phyloP scores from a whole-genome alignment of 495 filamentous ascomycete species.

The Tirmania nivea region DNA sequence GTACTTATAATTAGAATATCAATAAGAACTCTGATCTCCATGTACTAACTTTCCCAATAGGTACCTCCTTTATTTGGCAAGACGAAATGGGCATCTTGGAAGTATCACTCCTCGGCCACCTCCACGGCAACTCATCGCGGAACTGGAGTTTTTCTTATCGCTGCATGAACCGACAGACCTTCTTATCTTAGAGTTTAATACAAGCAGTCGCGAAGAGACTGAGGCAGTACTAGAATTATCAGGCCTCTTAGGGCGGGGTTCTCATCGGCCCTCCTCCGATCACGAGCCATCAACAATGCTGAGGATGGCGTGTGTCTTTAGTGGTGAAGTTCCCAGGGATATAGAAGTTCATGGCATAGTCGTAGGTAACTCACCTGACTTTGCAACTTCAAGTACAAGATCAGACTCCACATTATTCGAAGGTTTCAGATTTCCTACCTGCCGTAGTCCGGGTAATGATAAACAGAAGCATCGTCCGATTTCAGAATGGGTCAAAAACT shows the following conservation, averaged over 20 bases:
- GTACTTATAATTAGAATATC: not conserved
- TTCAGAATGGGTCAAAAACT: not conserved
- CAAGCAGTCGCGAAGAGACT: not conserved
- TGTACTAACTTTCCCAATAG: no score
- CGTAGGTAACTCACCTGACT: not conserved
- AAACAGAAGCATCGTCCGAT: not conserved
- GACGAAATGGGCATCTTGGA: no score
- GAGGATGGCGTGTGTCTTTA: not conserved
- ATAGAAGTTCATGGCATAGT: not conserved
- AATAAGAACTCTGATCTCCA: no score
- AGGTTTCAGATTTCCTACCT: not conserved
- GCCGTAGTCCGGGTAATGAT: not conserved
- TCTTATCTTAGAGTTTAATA: not conserved
- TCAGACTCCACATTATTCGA: not conserved
- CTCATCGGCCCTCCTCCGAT: not conserved
- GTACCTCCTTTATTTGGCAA: no score
- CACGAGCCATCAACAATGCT: not conserved
- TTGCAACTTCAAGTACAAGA: no score
- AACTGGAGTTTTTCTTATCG: not conserved
- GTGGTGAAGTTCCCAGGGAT: not conserved
- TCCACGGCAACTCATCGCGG: not conserved
- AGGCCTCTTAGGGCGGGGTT: not conserved
- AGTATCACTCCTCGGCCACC: not conserved
- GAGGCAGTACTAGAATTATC: not conserved
- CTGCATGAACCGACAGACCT: not conserved